Evolutionary conservation across 495 filamentous ascomycete genomes (phyloP), one percentile per base, ranked within the genome.

Genomic region (Penicillium macrosclerotiorum): DNA sequence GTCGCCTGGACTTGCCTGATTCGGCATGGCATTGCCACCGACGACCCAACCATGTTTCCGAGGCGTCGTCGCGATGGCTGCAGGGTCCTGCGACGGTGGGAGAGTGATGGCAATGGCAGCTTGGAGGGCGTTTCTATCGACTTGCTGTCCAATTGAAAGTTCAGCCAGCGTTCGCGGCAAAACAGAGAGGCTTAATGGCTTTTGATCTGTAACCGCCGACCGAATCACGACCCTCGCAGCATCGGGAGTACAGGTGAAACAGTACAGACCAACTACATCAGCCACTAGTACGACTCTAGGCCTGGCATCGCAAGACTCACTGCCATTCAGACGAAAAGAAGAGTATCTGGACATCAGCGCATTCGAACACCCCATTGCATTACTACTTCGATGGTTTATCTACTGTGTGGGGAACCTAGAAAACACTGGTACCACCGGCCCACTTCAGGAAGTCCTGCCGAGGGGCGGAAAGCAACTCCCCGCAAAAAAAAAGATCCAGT

Each of bases 371-470:
- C 12, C 37, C 3, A 46, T 37, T 16, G 18, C 19, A 32, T 16
- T 32, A 3, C 44, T 41, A n/a, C n/a, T n/a, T n/a, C n/a, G n/a
- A n/a, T n/a, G n/a, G n/a, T n/a, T n/a, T 37, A 41, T 46, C 42
- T 42, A 23, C 7, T 27, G 25, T 45, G 45, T 33, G 23, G 23
- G 17, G 9, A 2, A 14, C 8, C n/a, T n/a, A n/a, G n/a, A 40
- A 22, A 30, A 27, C 2, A 45, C 12, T 27, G 31, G 42, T n/a
- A 22, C 13, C 42, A 13, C 11, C 13, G 52, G 42, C 55, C 47
- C 52, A 54, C 54, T 49, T n/a, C 1, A 60, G 59, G 23, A 62
- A 40, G 59, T 62, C 56, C 59, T 49, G 18, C 55, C 59, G 59
- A 62, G 41, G 20, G 42, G n/a, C 22, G 52, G 39, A 36, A 42